Conservation (phyloP, 352 stramenopile species). For the Pythium graminicola region DNA sequence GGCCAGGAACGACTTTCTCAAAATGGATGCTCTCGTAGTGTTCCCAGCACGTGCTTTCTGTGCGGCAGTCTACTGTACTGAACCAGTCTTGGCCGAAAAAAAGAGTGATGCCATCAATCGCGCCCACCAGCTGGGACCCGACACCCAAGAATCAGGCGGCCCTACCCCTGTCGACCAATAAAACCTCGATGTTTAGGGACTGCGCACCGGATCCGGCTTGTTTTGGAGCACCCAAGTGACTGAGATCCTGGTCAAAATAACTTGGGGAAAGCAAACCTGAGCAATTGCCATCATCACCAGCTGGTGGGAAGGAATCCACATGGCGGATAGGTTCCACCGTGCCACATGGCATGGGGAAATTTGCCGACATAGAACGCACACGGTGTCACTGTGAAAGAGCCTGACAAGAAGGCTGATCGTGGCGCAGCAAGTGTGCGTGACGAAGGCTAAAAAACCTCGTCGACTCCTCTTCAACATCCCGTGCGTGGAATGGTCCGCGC, state of each 20-base stretch:
- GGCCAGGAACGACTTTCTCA: constrained; percentile 12
- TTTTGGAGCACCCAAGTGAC: constrained; percentile 7
- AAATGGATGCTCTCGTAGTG: constrained; percentile 15
- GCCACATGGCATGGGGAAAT: constrained; percentile 6
- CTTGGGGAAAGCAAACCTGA: too few relatives aligned
- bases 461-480: neutral
- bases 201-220: constrained; percentile 7
- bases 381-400: neutral
- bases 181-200: constrained; percentile 12
- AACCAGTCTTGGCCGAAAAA: constrained; percentile 18
- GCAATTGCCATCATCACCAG: neutral
- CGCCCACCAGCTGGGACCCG: constrained; percentile 8
- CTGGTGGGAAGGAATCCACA: neutral
- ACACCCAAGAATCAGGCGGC: neutral
- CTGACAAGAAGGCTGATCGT: neutral
- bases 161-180: neutral
- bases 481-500: constrained; percentile 10
- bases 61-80: neutral
- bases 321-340: constrained; percentile 4
- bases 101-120: constrained; percentile 23
- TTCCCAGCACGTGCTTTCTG: constrained; percentile 21
- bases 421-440: neutral
- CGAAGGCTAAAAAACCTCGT: constrained; percentile 2
- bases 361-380: constrained; percentile 1
- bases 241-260: neutral